phyloP scores from a whole-genome alignment of 73 alveolate species.

The Paramecium primaurelia region DNA sequence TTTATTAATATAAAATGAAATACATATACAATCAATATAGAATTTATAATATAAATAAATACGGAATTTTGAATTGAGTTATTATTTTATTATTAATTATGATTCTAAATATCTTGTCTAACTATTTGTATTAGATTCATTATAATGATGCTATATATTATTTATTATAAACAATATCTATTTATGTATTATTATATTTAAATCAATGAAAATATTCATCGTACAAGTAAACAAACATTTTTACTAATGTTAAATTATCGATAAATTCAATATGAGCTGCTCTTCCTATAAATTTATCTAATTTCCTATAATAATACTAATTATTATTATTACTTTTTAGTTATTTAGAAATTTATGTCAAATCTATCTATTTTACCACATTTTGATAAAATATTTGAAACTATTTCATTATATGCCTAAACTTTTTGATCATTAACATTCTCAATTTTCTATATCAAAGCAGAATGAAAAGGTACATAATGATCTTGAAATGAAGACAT shows the following conservation, averaged over 20 bases:
- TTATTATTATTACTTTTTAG: conserved; percentile 26
- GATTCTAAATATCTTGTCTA: not conserved
- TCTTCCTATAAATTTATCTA: conserved; percentile 82
- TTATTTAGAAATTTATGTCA: conserved; percentile 75
- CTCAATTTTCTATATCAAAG: conserved; percentile 63
- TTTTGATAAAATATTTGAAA: conserved; percentile 66
- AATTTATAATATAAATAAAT: too few species aligned
- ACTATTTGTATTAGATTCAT: not conserved
- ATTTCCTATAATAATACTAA: conserved; percentile 16
- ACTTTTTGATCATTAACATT: conserved; percentile 63
- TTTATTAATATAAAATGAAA: not conserved
- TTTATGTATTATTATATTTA: not conserved
- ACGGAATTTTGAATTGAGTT: not conserved
- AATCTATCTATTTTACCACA: conserved; percentile 70
- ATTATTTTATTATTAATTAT: too few species aligned
- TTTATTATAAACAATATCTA: not conserved
- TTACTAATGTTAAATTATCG: conserved; percentile 77
- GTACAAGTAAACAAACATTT: conserved; percentile 68
- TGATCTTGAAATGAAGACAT: conserved; percentile 71
- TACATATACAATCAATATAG: not conserved
- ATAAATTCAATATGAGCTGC: conserved; percentile 84
- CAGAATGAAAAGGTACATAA: conserved; percentile 78
- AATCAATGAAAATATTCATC: conserved; percentile 66
- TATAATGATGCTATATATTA: not conserved
- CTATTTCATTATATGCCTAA: conserved; percentile 68